These are phyloP conservation scores for Plasmodium blacklocki DNA, from an alignment of 169 alveolate species.

Conservation along the genomic window DNA sequence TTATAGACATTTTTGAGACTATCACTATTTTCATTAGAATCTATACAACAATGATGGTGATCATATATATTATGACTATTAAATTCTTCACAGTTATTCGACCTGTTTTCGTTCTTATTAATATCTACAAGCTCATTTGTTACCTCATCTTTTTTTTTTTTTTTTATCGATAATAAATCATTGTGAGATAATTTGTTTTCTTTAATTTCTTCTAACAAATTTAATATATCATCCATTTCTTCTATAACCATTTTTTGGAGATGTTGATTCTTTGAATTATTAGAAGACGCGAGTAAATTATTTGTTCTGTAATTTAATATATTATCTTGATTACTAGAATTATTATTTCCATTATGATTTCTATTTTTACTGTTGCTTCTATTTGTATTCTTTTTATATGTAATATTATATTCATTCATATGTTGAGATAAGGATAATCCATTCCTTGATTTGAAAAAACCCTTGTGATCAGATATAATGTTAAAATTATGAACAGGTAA, in stretches of 20 bases:
- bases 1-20: no score
- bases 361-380: not conserved
- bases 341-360: not conserved
- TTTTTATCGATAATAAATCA: constrained; percentile 9
- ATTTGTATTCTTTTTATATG: not conserved
- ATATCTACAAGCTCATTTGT: not conserved
- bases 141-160: not conserved
- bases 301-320: not conserved
- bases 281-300: not conserved
- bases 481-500: no score
- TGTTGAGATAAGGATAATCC: no score
- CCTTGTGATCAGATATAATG: no score
- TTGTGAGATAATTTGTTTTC: constrained; percentile 17
- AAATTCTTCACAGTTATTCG: not conserved
- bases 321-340: not conserved
- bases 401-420: not conserved
- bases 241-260: constrained; percentile 3
- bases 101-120: not conserved
- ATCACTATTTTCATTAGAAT: no score
- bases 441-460: no score
- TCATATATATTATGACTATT: no score
- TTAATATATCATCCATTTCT: constrained; percentile 28
- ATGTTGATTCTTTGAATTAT: constrained; percentile 5
- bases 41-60: no score
- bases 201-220: constrained; percentile 6